Evolutionary conservation across 1,139 yeast genomes (phyloP).

Genomic region (Hemisphaericaspora subhashii): DNA sequence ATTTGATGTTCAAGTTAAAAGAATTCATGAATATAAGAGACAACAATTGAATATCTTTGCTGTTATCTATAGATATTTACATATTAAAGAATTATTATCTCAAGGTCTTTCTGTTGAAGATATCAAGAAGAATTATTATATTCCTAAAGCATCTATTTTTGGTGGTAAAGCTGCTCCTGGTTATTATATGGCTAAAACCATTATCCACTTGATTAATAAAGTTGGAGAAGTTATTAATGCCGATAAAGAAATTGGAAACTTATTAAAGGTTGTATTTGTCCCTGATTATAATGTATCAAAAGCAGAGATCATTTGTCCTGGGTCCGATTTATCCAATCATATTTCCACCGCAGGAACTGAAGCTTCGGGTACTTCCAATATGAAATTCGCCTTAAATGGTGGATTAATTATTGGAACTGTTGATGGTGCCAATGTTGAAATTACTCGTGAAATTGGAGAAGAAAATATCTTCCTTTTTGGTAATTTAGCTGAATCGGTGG

Average conservation of each 20-base stretch:
- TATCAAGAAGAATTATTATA: conserved; percentile 57
- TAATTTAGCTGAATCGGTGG: conserved; percentile 85
- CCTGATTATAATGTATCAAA: conserved; percentile 94
- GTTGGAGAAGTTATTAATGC: conserved; percentile 80
- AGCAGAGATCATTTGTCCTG: conserved; percentile 90
- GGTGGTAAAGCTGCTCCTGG: conserved; percentile 99
- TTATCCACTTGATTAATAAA: conserved; percentile 79
- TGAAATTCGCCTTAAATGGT: conserved; percentile 94
- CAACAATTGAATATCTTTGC: conserved; percentile 93
- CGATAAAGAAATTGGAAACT: conserved; percentile 71
- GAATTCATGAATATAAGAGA: conserved; percentile 94
- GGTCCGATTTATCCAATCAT: conserved; percentile 88
- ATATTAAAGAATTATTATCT: conserved; percentile 65
- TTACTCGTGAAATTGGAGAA: conserved; percentile 90
- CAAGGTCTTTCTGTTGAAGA: conserved; percentile 51
- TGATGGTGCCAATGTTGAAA: conserved; percentile 96
- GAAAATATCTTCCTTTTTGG: conserved; percentile 92
- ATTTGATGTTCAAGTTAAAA: conserved; percentile 90
- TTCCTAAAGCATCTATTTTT: conserved; percentile 77
- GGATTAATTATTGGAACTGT: conserved; percentile 94
- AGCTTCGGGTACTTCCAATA: conserved; percentile 93
- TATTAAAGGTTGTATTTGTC: conserved; percentile 81
- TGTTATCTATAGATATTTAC: conserved; percentile 77
- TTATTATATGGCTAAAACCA: conserved; percentile 89
- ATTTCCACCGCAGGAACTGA: conserved; percentile 98